Evolutionary conservation across 352 stramenopile genomes (phyloP), one percentile per base, ranked within the genome.

Genomic region (Phytophthora vignae): DNA sequence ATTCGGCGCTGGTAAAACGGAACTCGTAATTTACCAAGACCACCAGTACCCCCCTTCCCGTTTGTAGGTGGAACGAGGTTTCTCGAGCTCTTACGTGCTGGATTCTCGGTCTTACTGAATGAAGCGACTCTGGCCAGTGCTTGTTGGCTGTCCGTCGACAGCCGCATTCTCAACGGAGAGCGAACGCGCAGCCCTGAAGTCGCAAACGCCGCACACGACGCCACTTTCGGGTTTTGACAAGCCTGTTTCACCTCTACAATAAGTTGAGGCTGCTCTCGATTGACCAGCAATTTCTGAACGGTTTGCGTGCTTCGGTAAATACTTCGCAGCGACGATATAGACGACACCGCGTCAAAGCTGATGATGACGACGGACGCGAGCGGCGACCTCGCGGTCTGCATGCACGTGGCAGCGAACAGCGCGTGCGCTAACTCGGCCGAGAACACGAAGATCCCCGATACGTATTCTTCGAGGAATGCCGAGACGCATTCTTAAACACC

Each of bases 381-480:
- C 3, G 53, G 53, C 11, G 53, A 59, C 53, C 53, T 44, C 5
- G 53, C 29, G 11, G 53, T 59, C n/a, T 59, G 53, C 53, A 59
- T 59, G 53, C 53, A 59, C 1, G 53, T 59, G n/a, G 53, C n/a
- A 11, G 29, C 53, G 11, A 59, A 59, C 9, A 59, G 17, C 4
- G 53, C 53, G n/a, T 59, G 53, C 1, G 53, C 53, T 44, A 59
- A n/a, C 29, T 59, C 29, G 17, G 29, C 53, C 8, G 29, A 59
- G 46, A 59, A 59, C 27, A 59, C 53, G 9, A 59, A n/a, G 11
- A 59, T n/a, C 17, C 53, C 53, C 10, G 29, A 27, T 10, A 44
- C 53, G 27, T 29, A 44, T 59, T 59, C 53, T 2, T 59, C 53
- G 9, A 59, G 29, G 10, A 59, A 59, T 10, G 53, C n/a, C 8